Base-by-base conservation (phyloP, 2,329 filamentous ascomycete genomes). In the Fusarium gaditjirri region DNA sequence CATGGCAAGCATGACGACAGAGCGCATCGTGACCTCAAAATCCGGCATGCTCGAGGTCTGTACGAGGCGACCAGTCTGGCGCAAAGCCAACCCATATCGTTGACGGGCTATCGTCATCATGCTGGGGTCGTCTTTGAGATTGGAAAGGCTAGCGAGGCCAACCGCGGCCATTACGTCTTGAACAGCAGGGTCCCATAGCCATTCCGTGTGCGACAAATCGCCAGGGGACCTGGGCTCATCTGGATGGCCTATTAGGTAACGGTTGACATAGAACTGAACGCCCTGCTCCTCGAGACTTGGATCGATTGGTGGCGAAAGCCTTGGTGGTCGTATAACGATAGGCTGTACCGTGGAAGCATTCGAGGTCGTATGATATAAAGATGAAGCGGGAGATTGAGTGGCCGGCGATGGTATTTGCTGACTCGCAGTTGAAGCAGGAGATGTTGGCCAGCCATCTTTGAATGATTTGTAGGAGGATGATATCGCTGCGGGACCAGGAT, bases 1-100 rank as follows among this genome's bases (percentile, higher is more conserved):
- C 77, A 90, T 83, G 50, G 88, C 88, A 70, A 91, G 84, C 73
- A 89, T 83, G 44, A 91, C 82, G 35, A 90, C 86, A 12, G 86
- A 80, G 33, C 85, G 83, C 70, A 89, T 82, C 21, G 87, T 83
- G 14, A 86, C 82, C 49, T 85, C 80, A 27, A 85, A 74, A 57
- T 80, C 79, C 39, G 79, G 73, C 59, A 76, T 73, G 33, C 79
- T 65, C 27, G 80, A 73, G 38, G 81, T 75, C 60, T 76, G 74
- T 63, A 88, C 80, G 11, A 84, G 76, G 62, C 81, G 78, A 10
- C 83, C 81, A 5, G 84, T 86, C 58, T 84, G 81, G 43, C 83
- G 84, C 41, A 91, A 78, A 4, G 88, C 88, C 33, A 82, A 77
- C 12, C 85, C 85, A 76, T 91, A 91, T 72, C 86, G 86, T 61